Evolutionary conservation across 306 rosid species (phyloP), one percentile per base, ranked within the genome.

Genomic region (Begonia peltatifolia): DNA sequence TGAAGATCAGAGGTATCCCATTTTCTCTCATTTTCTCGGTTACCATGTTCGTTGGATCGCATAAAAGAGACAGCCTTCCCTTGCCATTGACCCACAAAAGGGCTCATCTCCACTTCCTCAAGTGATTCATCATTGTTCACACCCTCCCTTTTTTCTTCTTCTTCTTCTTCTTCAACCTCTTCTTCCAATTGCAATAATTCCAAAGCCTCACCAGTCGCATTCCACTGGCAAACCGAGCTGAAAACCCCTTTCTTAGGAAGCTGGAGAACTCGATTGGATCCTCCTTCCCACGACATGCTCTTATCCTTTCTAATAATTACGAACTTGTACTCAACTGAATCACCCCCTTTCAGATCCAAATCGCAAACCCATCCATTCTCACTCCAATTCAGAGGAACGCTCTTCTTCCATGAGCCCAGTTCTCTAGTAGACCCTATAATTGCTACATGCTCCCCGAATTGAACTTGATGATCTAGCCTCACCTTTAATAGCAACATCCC

Each of bases 21-120:
- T 58, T 22, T 70, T 68, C 83, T 65, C 46, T 76, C 71, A 25
- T 67, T 11, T 74, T 85, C 84, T 7, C 64, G 78, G 57, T 10
- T 41, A 6, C 52, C 54, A 66, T 80, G 94, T 46, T 90, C 76
- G 56, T 80, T 85, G 41, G 95, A 76, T 56, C 11, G 74, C 95
- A 80, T 83, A 67, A 90, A 90, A 43, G 94, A 78, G 53, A 62
- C 53, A 50, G 67, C 18, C 59, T 78, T 76, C 52, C 97, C 97
- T 63, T 83, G 85, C 97, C 97, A 90, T 60, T 85, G 80, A 49
- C 82, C 97, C 12, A 90, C 95, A 69, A 90, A 90, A 69, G 95
- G 86, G 68, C 94, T 90, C 22, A 74, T 44, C 67, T 50, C 77
- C 38, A n/a, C 74, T 10, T 69, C 86, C 25, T 49, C 52, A 52